Evolutionary conservation across 768 basidiomycete species (phyloP).

Genomic region (Trametes elegans): DNA sequence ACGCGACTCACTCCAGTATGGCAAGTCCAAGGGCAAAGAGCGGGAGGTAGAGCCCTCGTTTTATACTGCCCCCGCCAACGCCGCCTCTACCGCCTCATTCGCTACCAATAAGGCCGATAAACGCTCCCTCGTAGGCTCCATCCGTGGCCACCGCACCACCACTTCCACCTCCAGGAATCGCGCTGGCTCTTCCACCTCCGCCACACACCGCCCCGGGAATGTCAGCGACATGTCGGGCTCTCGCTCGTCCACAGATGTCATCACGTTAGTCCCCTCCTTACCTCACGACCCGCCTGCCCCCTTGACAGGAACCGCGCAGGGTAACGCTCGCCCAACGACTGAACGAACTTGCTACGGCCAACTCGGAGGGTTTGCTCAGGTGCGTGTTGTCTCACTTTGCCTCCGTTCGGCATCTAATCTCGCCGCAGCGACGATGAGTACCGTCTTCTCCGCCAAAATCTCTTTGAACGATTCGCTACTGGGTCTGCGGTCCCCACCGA

Average conservation of each 20-base stretch:
- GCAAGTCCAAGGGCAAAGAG: slow-evolving; percentile 32
- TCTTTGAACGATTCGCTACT: slow-evolving; percentile 76
- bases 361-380: slow-evolving; percentile 72
- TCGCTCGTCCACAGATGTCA: slow-evolving; percentile 30
- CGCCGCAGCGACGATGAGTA: slow-evolving; percentile 77
- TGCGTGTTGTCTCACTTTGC: slow-evolving; percentile 34
- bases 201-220: slow-evolving; percentile 13
- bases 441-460: slow-evolving; percentile 75
- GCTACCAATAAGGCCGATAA: slow-evolving; percentile 22
- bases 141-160: slow-evolving; percentile 14
- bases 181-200: slow-evolving; percentile 14
- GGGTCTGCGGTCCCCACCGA: slow-evolving; percentile 60
- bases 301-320: slow-evolving; percentile 38
- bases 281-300: slow-evolving; percentile 16
- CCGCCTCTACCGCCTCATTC: slow-evolving; percentile 16
- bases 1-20: slow-evolving; percentile 26
- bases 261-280: slow-evolving; percentile 31
- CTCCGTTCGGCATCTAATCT: not conserved
- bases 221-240: slow-evolving; percentile 16
- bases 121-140: slow-evolving; percentile 21
- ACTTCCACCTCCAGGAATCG: slow-evolving; percentile 20
- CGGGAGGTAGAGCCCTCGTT: slow-evolving; percentile 25
- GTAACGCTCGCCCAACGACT: slow-evolving; percentile 77
- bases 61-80: slow-evolving; percentile 17
- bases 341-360: slow-evolving; percentile 76